phyloP scores from a whole-genome alignment of 2,329 filamentous ascomycete genomes.

The Aspergillus neoniger region DNA sequence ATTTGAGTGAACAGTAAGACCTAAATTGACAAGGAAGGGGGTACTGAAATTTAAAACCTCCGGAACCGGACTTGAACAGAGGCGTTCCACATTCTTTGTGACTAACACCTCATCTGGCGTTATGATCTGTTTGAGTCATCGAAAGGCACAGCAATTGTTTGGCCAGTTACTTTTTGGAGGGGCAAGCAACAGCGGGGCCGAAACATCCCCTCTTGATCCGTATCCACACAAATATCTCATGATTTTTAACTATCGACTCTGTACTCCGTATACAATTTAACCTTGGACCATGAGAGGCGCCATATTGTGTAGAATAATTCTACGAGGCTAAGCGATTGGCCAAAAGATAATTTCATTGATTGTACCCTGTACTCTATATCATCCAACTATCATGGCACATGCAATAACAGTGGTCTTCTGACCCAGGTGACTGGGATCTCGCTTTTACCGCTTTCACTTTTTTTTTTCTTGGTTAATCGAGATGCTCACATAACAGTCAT shows the following conservation, averaged over 20 bases:
- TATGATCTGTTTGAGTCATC: constrained; percentile 9
- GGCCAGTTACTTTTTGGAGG: background rate
- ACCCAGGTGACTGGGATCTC: background rate
- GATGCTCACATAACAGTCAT: background rate
- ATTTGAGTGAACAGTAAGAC: background rate
- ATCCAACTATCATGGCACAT: too few relatives aligned
- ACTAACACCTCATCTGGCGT: background rate
- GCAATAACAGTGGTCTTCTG: background rate
- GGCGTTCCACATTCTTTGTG: constrained; percentile 1
- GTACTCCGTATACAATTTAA: background rate
- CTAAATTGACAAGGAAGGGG: background rate
- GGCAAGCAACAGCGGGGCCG: constrained; percentile 2
- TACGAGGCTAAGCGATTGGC: too few relatives aligned
- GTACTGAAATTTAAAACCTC: constrained; percentile 7
- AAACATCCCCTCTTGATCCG: background rate
- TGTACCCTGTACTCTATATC: too few relatives aligned
- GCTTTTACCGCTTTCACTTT: background rate
- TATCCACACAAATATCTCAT: background rate
- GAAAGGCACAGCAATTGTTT: background rate
- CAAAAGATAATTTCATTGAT: too few relatives aligned
- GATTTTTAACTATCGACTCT: too few relatives aligned
- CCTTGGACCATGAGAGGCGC: too few relatives aligned
- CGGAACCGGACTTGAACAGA: constrained; percentile 17
- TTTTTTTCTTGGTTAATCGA: background rate
- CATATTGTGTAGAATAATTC: too few relatives aligned